A percentile compares a stretch with the other conserved stretches of the same genome.
Evolutionary conservation across 164 flowering plant species (phyloP).

Genomic region (Tinospora cordifolia): DNA sequence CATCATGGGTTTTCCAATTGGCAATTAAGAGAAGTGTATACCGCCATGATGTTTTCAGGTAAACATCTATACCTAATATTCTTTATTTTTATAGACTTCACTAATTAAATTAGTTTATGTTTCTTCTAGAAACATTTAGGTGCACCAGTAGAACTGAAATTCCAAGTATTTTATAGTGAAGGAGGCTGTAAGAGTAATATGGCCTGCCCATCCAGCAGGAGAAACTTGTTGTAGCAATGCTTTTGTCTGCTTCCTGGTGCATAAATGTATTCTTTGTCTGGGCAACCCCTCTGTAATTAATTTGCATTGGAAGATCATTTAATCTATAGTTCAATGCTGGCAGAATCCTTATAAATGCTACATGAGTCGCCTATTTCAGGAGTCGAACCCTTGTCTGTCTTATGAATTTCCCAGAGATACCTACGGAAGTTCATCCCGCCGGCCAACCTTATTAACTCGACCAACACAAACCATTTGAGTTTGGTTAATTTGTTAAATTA

Average conservation of each 20-base stretch:
- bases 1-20: slow-evolving; percentile 89
- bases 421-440: too few relatives aligned
- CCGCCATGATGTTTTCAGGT: slow-evolving; percentile 72
- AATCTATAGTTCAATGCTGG: neutral
- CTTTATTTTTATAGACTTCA: neutral
- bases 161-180: neutral
- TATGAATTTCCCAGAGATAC: neutral
- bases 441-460: too few relatives aligned
- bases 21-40: slow-evolving; percentile 71
- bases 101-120: too few relatives aligned
- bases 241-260: slow-evolving; percentile 1
- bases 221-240: neutral
- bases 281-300: neutral
- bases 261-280: neutral
- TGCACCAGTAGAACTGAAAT: neutral
- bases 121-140: neutral
- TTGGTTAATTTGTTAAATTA: too few relatives aligned
- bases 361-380: neutral
- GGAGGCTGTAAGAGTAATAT: neutral
- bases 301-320: too few relatives aligned
- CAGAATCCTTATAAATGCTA: neutral
- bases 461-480: too few relatives aligned
- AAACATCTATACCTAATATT: slow-evolving; percentile 3
- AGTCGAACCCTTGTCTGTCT: neutral
- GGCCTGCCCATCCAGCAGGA: neutral